These are phyloP conservation scores for Jaapia argillacea DNA, from an alignment of 768 basidiomycete species.

Conservation along the genomic window DNA sequence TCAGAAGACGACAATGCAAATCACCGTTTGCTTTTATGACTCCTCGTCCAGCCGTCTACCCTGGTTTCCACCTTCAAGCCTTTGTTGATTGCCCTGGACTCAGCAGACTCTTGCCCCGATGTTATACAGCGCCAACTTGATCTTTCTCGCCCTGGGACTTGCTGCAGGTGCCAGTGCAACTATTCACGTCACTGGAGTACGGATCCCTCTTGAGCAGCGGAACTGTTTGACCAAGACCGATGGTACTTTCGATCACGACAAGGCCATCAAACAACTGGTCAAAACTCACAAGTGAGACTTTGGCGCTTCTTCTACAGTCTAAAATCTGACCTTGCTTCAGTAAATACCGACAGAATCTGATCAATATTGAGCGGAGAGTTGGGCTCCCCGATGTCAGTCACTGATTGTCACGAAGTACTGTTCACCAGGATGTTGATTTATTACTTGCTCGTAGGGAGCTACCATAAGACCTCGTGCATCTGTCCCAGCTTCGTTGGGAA, in stretches of 20 bases:
- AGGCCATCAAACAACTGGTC: conserved; percentile 6
- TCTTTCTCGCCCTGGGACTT: neutral
- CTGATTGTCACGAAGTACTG: too few species aligned
- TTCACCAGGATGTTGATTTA: too few species aligned
- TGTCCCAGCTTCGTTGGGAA: conserved; percentile 7
- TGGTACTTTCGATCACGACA: conserved; percentile 10
- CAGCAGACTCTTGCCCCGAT: too few species aligned
- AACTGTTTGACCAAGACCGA: conserved; percentile 6
- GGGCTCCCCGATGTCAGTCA: conserved; percentile 6
- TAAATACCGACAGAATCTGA: conserved; percentile 14
- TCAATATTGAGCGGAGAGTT: conserved; percentile 5
- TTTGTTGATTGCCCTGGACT: too few species aligned
- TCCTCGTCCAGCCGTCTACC: too few species aligned
- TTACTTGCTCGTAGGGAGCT: conserved; percentile 11
- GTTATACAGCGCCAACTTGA: neutral
- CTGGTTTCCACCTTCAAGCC: too few species aligned
- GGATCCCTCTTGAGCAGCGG: conserved; percentile 7
- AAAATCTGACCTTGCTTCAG: too few species aligned
- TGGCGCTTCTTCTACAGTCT: too few species aligned
- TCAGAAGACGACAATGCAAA: too few species aligned
- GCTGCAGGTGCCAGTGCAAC: too few species aligned
- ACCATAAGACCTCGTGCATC: conserved; percentile 8
- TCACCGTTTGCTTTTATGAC: too few species aligned
- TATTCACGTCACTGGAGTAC: conserved; percentile 4
- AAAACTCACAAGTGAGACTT: conserved; percentile 10